phyloP scores from a whole-genome alignment of 306 rosid species.

The Pyrus pyrifolia region DNA sequence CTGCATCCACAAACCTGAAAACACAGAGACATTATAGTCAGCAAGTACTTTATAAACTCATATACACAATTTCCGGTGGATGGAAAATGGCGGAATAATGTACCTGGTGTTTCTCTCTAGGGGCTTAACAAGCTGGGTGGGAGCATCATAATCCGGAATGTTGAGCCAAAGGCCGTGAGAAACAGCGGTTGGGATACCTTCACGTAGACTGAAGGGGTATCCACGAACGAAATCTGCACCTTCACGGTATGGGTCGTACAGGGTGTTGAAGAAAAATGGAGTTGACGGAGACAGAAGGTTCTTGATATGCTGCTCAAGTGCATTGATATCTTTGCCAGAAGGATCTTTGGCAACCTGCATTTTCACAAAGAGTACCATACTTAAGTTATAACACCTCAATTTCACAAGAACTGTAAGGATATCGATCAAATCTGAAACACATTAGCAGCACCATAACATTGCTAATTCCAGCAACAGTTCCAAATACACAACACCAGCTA shows the following conservation, averaged over 20 bases:
- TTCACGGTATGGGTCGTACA: constrained; percentile 78
- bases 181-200: constrained; percentile 66
- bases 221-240: constrained; percentile 85
- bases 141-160: constrained; percentile 87
- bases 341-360: constrained; percentile 79
- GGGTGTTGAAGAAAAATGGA: constrained; percentile 77
- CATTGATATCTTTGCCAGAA: constrained; percentile 66
- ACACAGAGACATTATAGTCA: not conserved
- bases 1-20: constrained; percentile 74
- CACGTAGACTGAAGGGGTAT: constrained; percentile 74
- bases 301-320: constrained; percentile 71
- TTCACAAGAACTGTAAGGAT: not conserved
- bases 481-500: not conserved
- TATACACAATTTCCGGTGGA: not conserved
- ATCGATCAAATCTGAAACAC: not conserved
- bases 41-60: not conserved
- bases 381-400: not conserved
- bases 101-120: constrained; percentile 72
- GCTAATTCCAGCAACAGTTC: not conserved
- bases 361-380: not conserved
- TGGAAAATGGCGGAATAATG: not conserved
- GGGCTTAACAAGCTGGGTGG: constrained; percentile 89
- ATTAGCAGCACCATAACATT: not conserved
- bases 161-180: constrained; percentile 92
- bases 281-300: constrained; percentile 68